These are phyloP conservation scores for Phytophthora cactorum DNA, from an alignment of 352 stramenopile genomes.

Conservation along the genomic window DNA sequence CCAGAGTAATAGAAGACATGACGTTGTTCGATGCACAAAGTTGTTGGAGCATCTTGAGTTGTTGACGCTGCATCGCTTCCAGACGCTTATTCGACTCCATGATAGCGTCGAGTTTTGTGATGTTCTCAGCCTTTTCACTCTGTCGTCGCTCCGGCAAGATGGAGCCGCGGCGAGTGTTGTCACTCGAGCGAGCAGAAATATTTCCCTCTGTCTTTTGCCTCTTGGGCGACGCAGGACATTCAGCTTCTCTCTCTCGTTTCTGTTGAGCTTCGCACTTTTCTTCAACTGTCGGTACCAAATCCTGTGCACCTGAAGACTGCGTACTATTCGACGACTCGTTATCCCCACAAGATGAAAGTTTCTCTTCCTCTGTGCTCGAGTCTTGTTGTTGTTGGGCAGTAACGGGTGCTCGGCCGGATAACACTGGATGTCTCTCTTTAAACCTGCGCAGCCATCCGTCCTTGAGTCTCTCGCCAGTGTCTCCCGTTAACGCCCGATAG, in stretches of 20 bases:
- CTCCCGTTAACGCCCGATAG: conserved; percentile 14
- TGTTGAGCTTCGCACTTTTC: background rate
- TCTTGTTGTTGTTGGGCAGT: background rate
- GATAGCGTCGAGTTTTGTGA: conserved; percentile 18
- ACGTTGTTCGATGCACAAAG: conserved; percentile 19
- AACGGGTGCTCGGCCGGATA: conserved; percentile 22
- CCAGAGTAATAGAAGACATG: background rate
- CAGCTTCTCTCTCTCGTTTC: conserved; percentile 4
- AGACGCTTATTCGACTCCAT: conserved; percentile 23
- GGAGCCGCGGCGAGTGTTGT: background rate
- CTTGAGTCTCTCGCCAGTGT: conserved; percentile 11
- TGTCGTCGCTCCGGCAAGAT: conserved; percentile 16
- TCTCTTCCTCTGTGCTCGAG: conserved; percentile 1
- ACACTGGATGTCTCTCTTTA: conserved; percentile 28
- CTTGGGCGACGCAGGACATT: conserved; percentile 6
- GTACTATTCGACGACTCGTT: background rate
- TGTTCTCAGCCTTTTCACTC: conserved; percentile 5
- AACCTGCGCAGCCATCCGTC: conserved; percentile 33
- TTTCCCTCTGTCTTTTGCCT: conserved; percentile 11
- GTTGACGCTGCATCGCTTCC: conserved; percentile 30
- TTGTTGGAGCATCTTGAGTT: conserved; percentile 29
- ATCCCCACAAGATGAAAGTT: background rate
- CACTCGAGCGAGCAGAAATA: background rate
- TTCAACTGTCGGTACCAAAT: background rate
- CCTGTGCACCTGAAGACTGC: background rate